Evolutionary conservation across 805 yeast species (phyloP).

Genomic region (Hanseniaspora vineae): DNA sequence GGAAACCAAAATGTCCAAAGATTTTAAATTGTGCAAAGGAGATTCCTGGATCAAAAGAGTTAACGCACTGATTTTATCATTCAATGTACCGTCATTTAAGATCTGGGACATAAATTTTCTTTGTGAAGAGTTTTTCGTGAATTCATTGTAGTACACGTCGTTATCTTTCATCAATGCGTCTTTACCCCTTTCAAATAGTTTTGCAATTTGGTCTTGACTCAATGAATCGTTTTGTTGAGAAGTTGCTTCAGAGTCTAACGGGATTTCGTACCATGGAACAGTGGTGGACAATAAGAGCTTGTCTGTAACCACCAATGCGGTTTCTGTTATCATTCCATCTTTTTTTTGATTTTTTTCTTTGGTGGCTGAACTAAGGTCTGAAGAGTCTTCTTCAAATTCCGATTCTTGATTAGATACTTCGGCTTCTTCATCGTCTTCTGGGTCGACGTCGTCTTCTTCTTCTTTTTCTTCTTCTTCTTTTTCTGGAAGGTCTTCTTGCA

Average conservation of each 20-base stretch:
- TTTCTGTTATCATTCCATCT: slow-evolving; percentile 22
- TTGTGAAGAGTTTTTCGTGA: slow-evolving; percentile 65
- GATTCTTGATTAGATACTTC: slow-evolving; percentile 12
- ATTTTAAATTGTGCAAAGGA: slow-evolving; percentile 77
- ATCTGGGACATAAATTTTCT: slow-evolving; percentile 81
- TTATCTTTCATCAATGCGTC: slow-evolving; percentile 58
- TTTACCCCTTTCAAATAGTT: slow-evolving; percentile 54
- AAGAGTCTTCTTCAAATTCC: slow-evolving; percentile 3
- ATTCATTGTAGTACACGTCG: slow-evolving; percentile 54
- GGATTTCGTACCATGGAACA: slow-evolving; percentile 66
- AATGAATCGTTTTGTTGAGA: slow-evolving; percentile 14
- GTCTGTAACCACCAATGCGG: slow-evolving; percentile 36
- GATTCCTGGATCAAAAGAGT: slow-evolving; percentile 91
- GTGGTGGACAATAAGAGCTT: slow-evolving; percentile 48
- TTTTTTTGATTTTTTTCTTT: slow-evolving; percentile 15
- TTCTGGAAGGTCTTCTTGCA: slow-evolving; percentile 14
- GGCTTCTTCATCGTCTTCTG: slow-evolving; percentile 15
- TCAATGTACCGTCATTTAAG: slow-evolving; percentile 81
- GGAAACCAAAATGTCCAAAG: slow-evolving; percentile 62
- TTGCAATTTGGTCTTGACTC: slow-evolving; percentile 42
- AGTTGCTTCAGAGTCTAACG: slow-evolving; percentile 24
- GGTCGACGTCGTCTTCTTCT: slow-evolving; percentile 11
- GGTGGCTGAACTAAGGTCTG: slow-evolving; percentile 9
- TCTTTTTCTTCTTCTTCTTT: slow-evolving; percentile 13
- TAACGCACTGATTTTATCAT: slow-evolving; percentile 89